Evolutionary conservation across 768 basidiomycete genomes (phyloP).

Genomic region (Xerocomus spinulosus): DNA sequence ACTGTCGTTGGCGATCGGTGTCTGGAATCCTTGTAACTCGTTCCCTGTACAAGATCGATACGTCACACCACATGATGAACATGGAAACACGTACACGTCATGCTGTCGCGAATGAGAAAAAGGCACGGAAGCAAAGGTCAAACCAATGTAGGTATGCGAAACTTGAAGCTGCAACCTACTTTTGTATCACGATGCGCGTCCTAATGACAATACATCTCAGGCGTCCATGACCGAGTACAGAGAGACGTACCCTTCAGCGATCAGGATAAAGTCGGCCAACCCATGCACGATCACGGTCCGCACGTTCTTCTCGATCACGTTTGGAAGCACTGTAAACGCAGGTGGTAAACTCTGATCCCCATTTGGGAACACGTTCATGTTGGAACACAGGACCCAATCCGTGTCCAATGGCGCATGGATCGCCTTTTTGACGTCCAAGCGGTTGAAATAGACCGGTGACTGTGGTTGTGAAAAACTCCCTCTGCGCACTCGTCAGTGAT

Average conservation of each 20-base stretch:
- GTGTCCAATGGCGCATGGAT: slow-evolving; percentile 66
- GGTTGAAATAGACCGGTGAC: slow-evolving; percentile 67
- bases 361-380: slow-evolving; percentile 53
- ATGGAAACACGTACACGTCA: slow-evolving; percentile 37
- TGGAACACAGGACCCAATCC: slow-evolving; percentile 61
- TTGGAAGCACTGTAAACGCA: slow-evolving; percentile 61
- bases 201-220: slow-evolving; percentile 22
- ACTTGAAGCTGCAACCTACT: slow-evolving; percentile 40
- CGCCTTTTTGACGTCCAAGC: slow-evolving; percentile 55
- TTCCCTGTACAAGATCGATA: slow-evolving; percentile 36
- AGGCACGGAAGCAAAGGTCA: not conserved
- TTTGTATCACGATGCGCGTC: slow-evolving; percentile 59
- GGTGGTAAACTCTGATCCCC: slow-evolving; percentile 61
- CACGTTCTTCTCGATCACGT: slow-evolving; percentile 70
- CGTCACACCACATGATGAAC: slow-evolving; percentile 30
- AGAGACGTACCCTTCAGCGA: slow-evolving; percentile 61
- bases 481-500: slow-evolving; percentile 26
- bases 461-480: slow-evolving; percentile 55
- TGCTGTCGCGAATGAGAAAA: slow-evolving; percentile 18
- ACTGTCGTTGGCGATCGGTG: slow-evolving; percentile 57
- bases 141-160: not conserved
- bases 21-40: slow-evolving; percentile 70
- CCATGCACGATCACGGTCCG: slow-evolving; percentile 69
- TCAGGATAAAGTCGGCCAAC: slow-evolving; percentile 66
- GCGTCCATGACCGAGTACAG: slow-evolving; percentile 6